These are phyloP conservation scores for Gryganskiella cystojenkinii DNA, from an alignment of 192 early-diverging fungal species.

Conservation along the genomic window DNA sequence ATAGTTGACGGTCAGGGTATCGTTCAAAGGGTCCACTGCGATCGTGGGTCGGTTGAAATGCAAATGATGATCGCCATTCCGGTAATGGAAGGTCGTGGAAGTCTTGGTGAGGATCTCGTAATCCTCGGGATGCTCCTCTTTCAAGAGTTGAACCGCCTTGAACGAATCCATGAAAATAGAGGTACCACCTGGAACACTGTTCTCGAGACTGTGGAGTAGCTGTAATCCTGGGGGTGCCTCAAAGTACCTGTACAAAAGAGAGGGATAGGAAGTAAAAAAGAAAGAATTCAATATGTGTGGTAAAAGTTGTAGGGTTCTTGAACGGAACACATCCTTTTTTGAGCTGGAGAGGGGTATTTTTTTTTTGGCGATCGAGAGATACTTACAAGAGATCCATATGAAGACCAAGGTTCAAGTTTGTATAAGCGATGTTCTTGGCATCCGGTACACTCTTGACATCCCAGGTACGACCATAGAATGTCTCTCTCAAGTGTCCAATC, in stretches of 20 bases:
- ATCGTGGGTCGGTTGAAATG: constrained; percentile 78
- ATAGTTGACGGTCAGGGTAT: constrained; percentile 73
- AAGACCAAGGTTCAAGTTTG: constrained; percentile 78
- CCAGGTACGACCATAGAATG: constrained; percentile 83
- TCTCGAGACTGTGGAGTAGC: constrained; percentile 80
- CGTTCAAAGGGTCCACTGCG: constrained; percentile 50
- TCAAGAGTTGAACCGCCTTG: constrained; percentile 72
- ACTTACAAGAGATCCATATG: constrained; percentile 91
- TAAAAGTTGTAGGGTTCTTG: neutral
- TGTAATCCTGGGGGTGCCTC: constrained; percentile 86
- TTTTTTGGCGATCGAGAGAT: too few species aligned
- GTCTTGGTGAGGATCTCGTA: constrained; percentile 65
- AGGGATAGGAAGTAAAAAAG: constrained; percentile 2
- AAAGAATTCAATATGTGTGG: neutral
- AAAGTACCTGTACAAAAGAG: constrained; percentile 67
- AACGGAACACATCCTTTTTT: too few species aligned
- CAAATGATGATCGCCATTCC: constrained; percentile 80
- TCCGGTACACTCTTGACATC: constrained; percentile 81
- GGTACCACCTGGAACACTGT: constrained; percentile 78
- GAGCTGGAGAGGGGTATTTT: too few species aligned
- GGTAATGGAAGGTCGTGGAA: constrained; percentile 85
- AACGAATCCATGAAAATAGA: constrained; percentile 83
- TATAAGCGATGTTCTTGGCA: constrained; percentile 90
- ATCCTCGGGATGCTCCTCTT: constrained; percentile 62
- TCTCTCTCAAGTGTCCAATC: constrained; percentile 76